Evolutionary conservation across 2,329 filamentous ascomycete species (phyloP), one percentile per base, ranked within the genome.

Genomic region (Trichoderma simmonsii): DNA sequence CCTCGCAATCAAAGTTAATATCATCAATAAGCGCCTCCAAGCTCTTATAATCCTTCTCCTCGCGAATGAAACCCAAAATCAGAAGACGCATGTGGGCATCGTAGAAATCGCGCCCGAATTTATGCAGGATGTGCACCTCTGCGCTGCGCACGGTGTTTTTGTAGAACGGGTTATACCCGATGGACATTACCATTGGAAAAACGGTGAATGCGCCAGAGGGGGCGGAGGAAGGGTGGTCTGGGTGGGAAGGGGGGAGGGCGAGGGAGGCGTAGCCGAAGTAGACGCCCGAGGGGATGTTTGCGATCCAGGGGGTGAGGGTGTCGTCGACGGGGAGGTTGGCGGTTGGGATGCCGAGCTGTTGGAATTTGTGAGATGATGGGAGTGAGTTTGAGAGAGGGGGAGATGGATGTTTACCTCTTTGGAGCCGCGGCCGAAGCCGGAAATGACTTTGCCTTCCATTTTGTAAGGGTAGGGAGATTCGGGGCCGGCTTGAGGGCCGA

Each of bases 91-190:
- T 92, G 75, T 90, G 88, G 6, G 87, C 88, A 74, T 89, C 93
- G 83, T 98, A 98, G 80, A 99, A 99, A 80, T 98, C 94, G 51
- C 86, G 84, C 2, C 83, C 81, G 80, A 98, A 97, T 57, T 86
- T 81, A 78, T 93, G 91, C 81, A 99, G 88, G 70, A 99, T 88
- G 83, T 97, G 94, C 71, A 97, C 94, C 86, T 97, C 94, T 79
- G 96, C 94, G 74, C 89, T 93, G 74, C 93, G 91, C 61, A 93
- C 90, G 5, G 88, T 91, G 86, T 99, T 98, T 81, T 95, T 94
- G 87, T 97, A 99, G 83, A 95, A 98, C 0, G 96, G 96, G 82
- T 98, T 99, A 88, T 95, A 98, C 59, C 96, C 96, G 75, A 98
- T 95, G 73, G 90, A 93, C 91, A 98, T 93, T 75, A 97, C 94